phyloP scores from a whole-genome alignment of 306 rosid species.

The Lathyrus sativus region DNA sequence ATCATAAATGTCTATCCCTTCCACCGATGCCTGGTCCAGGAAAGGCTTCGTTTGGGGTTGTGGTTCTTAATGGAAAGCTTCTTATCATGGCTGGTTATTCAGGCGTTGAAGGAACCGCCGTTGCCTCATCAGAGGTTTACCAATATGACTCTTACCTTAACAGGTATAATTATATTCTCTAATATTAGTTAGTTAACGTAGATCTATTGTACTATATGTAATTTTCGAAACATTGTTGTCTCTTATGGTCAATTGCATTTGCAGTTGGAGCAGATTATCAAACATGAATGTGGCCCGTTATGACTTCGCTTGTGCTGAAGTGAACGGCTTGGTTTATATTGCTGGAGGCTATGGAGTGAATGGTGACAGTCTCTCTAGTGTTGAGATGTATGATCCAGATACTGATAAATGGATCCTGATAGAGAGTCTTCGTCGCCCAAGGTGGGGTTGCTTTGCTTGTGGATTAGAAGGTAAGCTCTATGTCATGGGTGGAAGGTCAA shows the following conservation, averaged over 20 bases:
- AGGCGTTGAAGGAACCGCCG: conserved; percentile 41
- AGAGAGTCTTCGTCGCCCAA: conserved; percentile 85
- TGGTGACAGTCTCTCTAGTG: conserved; percentile 74
- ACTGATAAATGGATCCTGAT: conserved; percentile 70
- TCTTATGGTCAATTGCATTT: conserved; percentile 24
- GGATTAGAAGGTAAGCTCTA: conserved; percentile 86
- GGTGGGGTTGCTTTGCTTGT: conserved; percentile 94
- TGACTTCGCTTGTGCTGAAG: conserved; percentile 83
- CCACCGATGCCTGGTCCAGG: conserved; percentile 77
- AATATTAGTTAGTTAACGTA: conserved; percentile 2
- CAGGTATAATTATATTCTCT: conserved; percentile 34
- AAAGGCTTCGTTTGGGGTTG: conserved; percentile 68
- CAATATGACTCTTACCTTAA: conserved; percentile 79
- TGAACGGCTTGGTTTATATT: conserved; percentile 69
- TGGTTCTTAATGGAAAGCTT: conserved; percentile 75
- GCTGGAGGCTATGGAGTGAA: conserved; percentile 74
- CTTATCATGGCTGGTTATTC: conserved; percentile 76
- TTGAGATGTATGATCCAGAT: conserved; percentile 81
- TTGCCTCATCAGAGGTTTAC: conserved; percentile 69
- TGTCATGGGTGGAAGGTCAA: conserved; percentile 98
- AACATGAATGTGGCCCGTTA: conserved; percentile 74
- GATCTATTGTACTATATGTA: neutral
- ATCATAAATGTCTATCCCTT: conserved; percentile 53
- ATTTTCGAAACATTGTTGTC: conserved; percentile 12
- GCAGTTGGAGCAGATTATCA: conserved; percentile 82